Base-by-base conservation (phyloP, 257 asterid species). In the Solanum bulbocastanum region DNA sequence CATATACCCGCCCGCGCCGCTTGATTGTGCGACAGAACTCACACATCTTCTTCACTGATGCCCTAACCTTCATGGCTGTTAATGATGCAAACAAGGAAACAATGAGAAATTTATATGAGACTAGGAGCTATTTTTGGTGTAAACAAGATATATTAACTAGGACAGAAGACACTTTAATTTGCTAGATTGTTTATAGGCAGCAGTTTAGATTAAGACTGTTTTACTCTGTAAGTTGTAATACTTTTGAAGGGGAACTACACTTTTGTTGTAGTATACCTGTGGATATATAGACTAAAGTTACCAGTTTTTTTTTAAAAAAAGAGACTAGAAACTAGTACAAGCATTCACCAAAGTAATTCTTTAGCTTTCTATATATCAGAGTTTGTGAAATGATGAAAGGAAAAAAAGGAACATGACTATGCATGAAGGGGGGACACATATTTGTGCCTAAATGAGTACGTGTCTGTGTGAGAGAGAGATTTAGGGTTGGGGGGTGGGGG, bases 31-130 rank as follows among this genome's bases (percentile, higher is more conserved):
- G 92, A 87, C 99, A 97, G 89, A 91, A 96, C 93, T 93, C 99
- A 13, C 99, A 97, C 96, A 97, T 83, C 89, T 96, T 97, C 91
- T 97, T 97, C 78, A 97, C 99, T 25, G 99, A 95, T 23, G 99
- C 93, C 52, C 99, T 95, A 62, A 97, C 99, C 98, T 97, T 96
- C 99, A 97, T 97, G 90, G 69, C 96, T 94, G 86, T 83, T 87
- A 37, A 88, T 60, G 83, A 87, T 32, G 75, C 84, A 72, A 79
- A 79, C 84, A 20, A 71, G 33, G 27, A 44, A 46, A 66, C 7
- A 46, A 86, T 73, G 75, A 88, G 74, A 90, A 83, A 62, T 20
- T 36, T 78, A 32, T 32, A 75, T 32, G 71, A 46, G 16, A 30
- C 42, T 30, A 81, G 10, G 65, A 56, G 18, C 65, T 56, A 56